Evolutionary conservation across 305 asterid genomes (phyloP), one percentile per base, ranked within the genome.

Genomic region (Solanum hybrid): DNA sequence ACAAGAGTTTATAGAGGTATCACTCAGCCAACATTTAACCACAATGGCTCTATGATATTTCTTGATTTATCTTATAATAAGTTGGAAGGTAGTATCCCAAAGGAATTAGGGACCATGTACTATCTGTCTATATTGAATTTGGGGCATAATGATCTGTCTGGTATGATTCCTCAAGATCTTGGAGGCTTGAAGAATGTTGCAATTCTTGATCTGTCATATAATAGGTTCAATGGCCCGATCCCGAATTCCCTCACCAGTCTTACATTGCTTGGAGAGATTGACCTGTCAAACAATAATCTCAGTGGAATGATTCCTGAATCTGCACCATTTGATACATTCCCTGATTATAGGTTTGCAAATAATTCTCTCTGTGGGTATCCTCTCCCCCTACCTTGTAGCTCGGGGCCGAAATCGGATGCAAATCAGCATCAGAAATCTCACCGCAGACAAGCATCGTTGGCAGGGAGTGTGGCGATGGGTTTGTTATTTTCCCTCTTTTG

Each of bases 321-420:
- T 4, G 95, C 97, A 36, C 98, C 98, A 4, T 95, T 97, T 15
- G 98, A 94, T 87, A 97, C 99, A 1, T 95, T 97, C 87, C 97
- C 96, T 0, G 98, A 93, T 45, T 90, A 89, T 78, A 89, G 95
- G 86, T 97, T 95, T 69, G 91, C 92, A 0, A 97, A 97, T 86
- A 97, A 94, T 78, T 93, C 98, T 6, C 99, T 97, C 17, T 97
- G 99, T 82, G 99, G 99, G 14, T 94, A 93, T 92, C 99, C 99
- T 75, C 96, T 97, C 3, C 93, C 94, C 71, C 24, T 60, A 1
- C 19, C 24, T 4, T 97, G 99, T 90, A 91, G 90, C 81, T 17
- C 93, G 4, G 91, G 85, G 7, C 88, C 88, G 1, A 93, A 89
- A 17, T 17, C 92, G 0, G 92, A 88, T 27, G 78, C 75, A 17